Conservation (phyloP, 352 stramenopile genomes). For the Elongisporangium undulatum region DNA sequence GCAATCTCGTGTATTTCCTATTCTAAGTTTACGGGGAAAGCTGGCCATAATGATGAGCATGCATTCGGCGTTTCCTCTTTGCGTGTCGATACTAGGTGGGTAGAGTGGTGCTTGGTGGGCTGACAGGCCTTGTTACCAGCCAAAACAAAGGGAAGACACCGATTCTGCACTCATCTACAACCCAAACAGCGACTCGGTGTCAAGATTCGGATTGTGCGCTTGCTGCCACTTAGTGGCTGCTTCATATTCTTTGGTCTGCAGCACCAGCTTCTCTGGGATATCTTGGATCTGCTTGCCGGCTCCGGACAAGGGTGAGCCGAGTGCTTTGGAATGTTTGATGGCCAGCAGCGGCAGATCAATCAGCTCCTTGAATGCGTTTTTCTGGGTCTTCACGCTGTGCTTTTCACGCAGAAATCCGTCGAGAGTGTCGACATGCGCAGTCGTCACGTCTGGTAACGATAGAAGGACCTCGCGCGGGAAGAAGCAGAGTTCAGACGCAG, state of each 20-base stretch:
- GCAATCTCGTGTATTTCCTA: neutral
- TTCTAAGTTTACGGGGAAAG: neutral
- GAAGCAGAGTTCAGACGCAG: slow-evolving; percentile 32
- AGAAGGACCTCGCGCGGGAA: slow-evolving; percentile 52
- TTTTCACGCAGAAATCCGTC: slow-evolving; percentile 61
- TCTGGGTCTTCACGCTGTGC: slow-evolving; percentile 78
- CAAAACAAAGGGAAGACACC: no score
- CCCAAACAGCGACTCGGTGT: slow-evolving; percentile 50
- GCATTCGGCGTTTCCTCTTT: neutral
- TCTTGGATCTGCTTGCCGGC: slow-evolving; percentile 55
- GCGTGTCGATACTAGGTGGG: neutral
- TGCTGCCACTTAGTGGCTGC: slow-evolving; percentile 39
- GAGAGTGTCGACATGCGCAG: slow-evolving; percentile 32
- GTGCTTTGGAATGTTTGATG: slow-evolving; percentile 33
- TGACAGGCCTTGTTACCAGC: neutral
- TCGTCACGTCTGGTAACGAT: slow-evolving; percentile 46
- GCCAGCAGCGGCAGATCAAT: slow-evolving; percentile 63
- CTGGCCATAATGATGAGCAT: neutral
- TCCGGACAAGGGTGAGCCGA: slow-evolving; percentile 17
- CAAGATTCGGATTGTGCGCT: slow-evolving; percentile 38
- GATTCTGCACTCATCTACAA: slow-evolving; percentile 5
- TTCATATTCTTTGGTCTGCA: slow-evolving; percentile 48
- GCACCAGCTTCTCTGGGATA: slow-evolving; percentile 58
- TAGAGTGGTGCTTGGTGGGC: neutral
- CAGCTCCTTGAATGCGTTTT: slow-evolving; percentile 80